These are phyloP conservation scores for Blastocystis sp. DNA, from an alignment of 352 stramenopile genomes.

Conservation along the genomic window DNA sequence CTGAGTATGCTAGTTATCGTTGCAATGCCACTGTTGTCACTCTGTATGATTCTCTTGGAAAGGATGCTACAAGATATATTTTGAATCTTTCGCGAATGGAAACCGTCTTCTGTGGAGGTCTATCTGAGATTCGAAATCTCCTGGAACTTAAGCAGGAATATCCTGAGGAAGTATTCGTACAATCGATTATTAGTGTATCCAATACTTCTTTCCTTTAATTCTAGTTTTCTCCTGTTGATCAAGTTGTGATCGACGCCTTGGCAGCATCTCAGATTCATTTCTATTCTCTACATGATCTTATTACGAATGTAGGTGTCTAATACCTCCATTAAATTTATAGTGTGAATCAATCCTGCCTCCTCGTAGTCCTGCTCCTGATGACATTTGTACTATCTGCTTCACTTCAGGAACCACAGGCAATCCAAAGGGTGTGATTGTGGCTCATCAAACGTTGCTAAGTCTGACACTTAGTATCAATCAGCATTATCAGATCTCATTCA, in stretches of 20 bases:
- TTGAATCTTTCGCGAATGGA: constrained; percentile 76
- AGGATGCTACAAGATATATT: constrained; percentile 77
- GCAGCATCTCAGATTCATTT: not conserved
- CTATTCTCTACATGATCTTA: constrained; percentile 71
- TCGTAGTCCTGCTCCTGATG: constrained; percentile 72
- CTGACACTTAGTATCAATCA: constrained; percentile 71
- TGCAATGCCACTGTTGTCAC: constrained; percentile 78
- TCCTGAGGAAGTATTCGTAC: constrained; percentile 69
- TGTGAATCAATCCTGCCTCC: constrained; percentile 71
- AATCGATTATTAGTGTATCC: constrained; percentile 74
- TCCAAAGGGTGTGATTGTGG: constrained; percentile 90
- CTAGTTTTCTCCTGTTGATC: not conserved
- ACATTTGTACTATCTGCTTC: constrained; percentile 90
- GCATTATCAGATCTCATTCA: constrained; percentile 68
- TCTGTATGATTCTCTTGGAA: constrained; percentile 84
- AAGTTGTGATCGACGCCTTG: constrained; percentile 38
- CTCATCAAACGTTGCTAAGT: constrained; percentile 80
- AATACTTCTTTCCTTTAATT: constrained; percentile 70
- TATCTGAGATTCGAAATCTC: constrained; percentile 69
- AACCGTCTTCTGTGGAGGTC: constrained; percentile 74
- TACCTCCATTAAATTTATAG: constrained; percentile 28
- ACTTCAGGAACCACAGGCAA: constrained; percentile 90
- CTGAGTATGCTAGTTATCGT: constrained; percentile 82
- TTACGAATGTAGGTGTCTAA: constrained; percentile 29
- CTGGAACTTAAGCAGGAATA: not conserved